These are phyloP conservation scores for Kwoniella sp. DNA, from an alignment of 768 basidiomycete species.

Conservation along the genomic window DNA sequence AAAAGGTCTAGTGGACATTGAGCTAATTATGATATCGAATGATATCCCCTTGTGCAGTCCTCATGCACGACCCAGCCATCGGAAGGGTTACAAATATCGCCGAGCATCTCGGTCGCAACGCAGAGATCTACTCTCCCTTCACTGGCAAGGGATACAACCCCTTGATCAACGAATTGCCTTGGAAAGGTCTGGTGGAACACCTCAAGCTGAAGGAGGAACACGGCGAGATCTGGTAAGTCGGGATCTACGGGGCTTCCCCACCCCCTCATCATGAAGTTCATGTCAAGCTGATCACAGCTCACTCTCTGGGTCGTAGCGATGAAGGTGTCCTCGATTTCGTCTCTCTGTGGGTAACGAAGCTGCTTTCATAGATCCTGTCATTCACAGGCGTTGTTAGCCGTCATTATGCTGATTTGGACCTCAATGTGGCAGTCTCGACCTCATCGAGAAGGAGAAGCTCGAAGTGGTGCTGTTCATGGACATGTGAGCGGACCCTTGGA, in stretches of 20 bases:
- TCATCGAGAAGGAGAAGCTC: slow-evolving; percentile 12
- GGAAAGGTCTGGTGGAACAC: slow-evolving; percentile 17
- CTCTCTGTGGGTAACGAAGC: slow-evolving; percentile 12
- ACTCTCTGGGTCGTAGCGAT: background rate
- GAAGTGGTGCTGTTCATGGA: slow-evolving; percentile 20
- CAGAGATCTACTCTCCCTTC: slow-evolving; percentile 16
- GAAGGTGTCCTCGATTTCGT: slow-evolving; percentile 11
- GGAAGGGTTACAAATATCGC: slow-evolving; percentile 17
- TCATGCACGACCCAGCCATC: slow-evolving; percentile 9
- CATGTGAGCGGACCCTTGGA: slow-evolving; percentile 10
- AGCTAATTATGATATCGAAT: too few relatives aligned
- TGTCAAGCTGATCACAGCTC: too few relatives aligned
- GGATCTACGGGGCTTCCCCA: too few relatives aligned
- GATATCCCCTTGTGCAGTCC: background rate
- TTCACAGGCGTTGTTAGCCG: background rate
- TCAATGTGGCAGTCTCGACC: slow-evolving; percentile 4
- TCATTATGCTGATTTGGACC: background rate
- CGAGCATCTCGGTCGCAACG: slow-evolving; percentile 1
- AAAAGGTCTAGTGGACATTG: too few relatives aligned
- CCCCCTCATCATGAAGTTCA: too few relatives aligned
- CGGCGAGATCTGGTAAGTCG: slow-evolving; percentile 12
- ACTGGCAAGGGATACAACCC: slow-evolving; percentile 22
- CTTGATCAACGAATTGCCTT: slow-evolving; percentile 3
- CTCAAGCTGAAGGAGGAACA: slow-evolving; percentile 24
- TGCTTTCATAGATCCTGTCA: too few relatives aligned